These are phyloP conservation scores for Ceratocystis ficicola DNA, from an alignment of 2,329 filamentous ascomycete genomes.

Conservation along the genomic window DNA sequence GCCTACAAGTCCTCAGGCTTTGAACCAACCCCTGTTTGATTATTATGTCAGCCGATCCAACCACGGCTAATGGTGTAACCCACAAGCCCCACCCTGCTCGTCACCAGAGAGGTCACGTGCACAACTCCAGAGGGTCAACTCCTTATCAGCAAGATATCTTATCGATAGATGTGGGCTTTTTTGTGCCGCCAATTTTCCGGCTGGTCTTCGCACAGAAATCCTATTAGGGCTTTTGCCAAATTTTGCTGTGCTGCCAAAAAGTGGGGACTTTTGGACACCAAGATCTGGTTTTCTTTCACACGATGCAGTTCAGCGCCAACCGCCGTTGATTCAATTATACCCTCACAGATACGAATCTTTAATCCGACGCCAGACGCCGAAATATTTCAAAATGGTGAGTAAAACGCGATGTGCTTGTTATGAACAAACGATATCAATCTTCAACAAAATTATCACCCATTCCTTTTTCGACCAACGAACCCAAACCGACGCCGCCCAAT, in stretches of 20 bases:
- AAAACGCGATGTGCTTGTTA: constrained; percentile 9
- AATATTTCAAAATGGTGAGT: constrained; percentile 23
- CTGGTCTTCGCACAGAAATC: constrained; percentile 18
- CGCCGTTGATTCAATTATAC: constrained; percentile 21
- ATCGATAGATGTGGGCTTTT: constrained; percentile 17
- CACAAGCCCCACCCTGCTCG: background rate
- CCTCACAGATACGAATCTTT: constrained; percentile 22
- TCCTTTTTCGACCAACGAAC: constrained; percentile 5
- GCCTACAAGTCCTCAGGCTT: background rate
- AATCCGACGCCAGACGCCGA: constrained; percentile 22
- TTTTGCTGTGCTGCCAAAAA: constrained; percentile 21
- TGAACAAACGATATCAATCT: constrained; percentile 8
- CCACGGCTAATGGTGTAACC: background rate
- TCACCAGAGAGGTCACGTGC: background rate
- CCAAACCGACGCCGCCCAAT: constrained; percentile 8
- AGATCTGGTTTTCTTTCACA: constrained; percentile 22
- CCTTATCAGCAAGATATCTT: constrained; percentile 21
- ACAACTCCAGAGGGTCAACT: background rate
- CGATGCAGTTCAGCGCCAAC: constrained; percentile 22
- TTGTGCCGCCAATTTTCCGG: constrained; percentile 19
- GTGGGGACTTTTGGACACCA: constrained; percentile 19
- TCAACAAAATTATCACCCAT: constrained; percentile 5
- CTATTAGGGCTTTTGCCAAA: constrained; percentile 21
- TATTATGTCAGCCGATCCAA: constrained; percentile 19
- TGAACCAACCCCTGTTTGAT: constrained; percentile 17